Evolutionary conservation across 257 asterid species (phyloP), one percentile per base, ranked within the genome.

Genomic region (Prunella vulgaris): DNA sequence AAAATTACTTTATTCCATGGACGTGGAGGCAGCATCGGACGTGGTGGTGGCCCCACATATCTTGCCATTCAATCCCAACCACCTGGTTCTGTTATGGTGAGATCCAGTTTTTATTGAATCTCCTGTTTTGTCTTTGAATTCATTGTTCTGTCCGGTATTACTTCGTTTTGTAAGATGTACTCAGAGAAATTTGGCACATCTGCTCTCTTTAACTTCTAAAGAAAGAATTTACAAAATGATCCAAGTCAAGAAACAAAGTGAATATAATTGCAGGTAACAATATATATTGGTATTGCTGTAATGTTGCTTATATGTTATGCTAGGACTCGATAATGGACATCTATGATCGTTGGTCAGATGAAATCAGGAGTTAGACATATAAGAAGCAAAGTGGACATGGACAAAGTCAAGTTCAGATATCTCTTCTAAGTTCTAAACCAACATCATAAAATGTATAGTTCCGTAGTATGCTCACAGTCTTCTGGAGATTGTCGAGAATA

Each of bases 21-120:
- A n/a, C 97, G 97, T 35, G 98, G 98, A 63, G 98, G 98, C 71
- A 93, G 98, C 79, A 93, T 93, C 46, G 98, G 98, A 5, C 96
- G 98, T 18, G 99, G 99, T 69, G 99, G 99, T 57, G 99, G 99
- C 54, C 99, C 97, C 9, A 93, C 99, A 4, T 75, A 87, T 77
- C 87, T 93, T 53, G 99, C 99, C 49, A 93, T 93, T 77, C 99
- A 90, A 78, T 93, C 99, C 64, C 99, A 93, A 56, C 99, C 99
- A 0, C 99, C 97, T 42, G 99, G 99, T 58, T 90, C 99, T 4
- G 97, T 93, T 68, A 88, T 87, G 99, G 98, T 93, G 68, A 84
- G 86, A 62, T 78, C 60, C 33, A 5, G 15, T 22, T 30, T 27
- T 68, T 18, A 32, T 42, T 37, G 37, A 64, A 53, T 72, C 48